Evolutionary conservation across 164 flowering plant species (phyloP), one percentile per base, ranked within the genome.

Genomic region (Umbellularia californica): DNA sequence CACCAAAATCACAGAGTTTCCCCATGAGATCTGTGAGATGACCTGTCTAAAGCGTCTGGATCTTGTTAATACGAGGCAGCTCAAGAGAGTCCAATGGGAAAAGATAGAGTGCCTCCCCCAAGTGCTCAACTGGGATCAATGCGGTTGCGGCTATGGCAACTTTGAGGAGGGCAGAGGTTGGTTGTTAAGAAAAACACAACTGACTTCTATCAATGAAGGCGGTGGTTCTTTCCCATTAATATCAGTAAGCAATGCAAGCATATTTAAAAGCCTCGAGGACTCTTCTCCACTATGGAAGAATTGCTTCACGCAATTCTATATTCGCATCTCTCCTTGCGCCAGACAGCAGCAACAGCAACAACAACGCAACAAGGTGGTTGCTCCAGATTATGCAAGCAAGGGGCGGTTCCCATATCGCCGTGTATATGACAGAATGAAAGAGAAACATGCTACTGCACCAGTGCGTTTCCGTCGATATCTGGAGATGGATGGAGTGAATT

Each of bases 1-100:
- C 25, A 68, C 70, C 2, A 68, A 68, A 20, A 68, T 68, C 55
- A 68, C 2, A 68, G 70, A 68, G 14, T 68, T 68, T 51, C 55
- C 70, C 35, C 0, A 1, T 11, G 70, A 68, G 51, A 11, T 35
- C 22, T 3, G 17, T 2, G 10, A 41, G 70, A 3, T 20, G 52
- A 33, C 50, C 12, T 2, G 24, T 15, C 25, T 33, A 19, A 22
- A 68, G 23, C 50, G 52, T 19, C 12, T 68, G n/a, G 70, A 35
- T 41, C 70, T 68, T 5, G 13, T 19, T 6, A 20, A 41, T 41
- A 41, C 70, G 0, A 15, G 19, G 52, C 7, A 41, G 5, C 50
- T 68, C 0, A 7, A 24, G 24, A 20, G 0, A 68, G 51, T 41
- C 52, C 41, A 68, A 20, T 68, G 70, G 70, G 35, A 20, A 14